A percentile compares a stretch with the other conserved stretches of the same genome.
These are phyloP conservation scores for Zostera marina DNA, from an alignment of 116 monocot species.

Conservation along the genomic window DNA sequence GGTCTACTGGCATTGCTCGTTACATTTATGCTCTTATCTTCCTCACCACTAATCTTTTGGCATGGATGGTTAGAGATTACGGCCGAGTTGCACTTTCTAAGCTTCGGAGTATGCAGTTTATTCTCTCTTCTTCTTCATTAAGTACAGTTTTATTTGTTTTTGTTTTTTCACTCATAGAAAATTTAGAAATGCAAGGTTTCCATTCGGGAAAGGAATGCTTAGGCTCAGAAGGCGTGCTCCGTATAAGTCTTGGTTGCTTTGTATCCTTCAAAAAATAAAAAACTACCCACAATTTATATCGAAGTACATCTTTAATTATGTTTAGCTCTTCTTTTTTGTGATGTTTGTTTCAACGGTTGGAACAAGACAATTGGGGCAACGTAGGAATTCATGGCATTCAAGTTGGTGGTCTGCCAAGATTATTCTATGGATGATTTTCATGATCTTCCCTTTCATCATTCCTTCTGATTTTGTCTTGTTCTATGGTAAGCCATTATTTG, in stretches of 20 bases:
- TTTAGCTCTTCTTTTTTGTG: slow-evolving; percentile 76
- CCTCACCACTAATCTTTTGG: slow-evolving; percentile 58
- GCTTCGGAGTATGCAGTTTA: slow-evolving; percentile 30
- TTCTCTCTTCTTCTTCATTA: neutral
- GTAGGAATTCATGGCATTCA: slow-evolving; percentile 66
- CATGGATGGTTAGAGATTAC: slow-evolving; percentile 80
- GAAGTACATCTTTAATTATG: neutral
- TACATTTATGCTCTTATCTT: slow-evolving; percentile 66
- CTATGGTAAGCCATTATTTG: slow-evolving; percentile 44
- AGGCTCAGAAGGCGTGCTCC: slow-evolving; percentile 79
- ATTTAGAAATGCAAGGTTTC: slow-evolving; percentile 56
- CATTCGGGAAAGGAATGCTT: slow-evolving; percentile 58
- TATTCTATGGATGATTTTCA: slow-evolving; percentile 44
- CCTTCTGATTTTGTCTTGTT: slow-evolving; percentile 51
- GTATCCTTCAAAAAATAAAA: slow-evolving; percentile 48
- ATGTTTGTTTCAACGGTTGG: slow-evolving; percentile 64
- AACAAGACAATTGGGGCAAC: slow-evolving; percentile 44
- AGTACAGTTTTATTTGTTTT: neutral
- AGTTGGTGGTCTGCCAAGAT: slow-evolving; percentile 79
- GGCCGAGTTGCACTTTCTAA: slow-evolving; percentile 49
- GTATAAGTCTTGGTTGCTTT: slow-evolving; percentile 76
- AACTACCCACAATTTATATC: neutral
- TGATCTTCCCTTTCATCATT: slow-evolving; percentile 48
- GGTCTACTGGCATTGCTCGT: slow-evolving; percentile 32
- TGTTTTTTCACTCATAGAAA: neutral